Conservation (phyloP, 2,329 filamentous ascomycete species). For the Phoma sp. region DNA sequence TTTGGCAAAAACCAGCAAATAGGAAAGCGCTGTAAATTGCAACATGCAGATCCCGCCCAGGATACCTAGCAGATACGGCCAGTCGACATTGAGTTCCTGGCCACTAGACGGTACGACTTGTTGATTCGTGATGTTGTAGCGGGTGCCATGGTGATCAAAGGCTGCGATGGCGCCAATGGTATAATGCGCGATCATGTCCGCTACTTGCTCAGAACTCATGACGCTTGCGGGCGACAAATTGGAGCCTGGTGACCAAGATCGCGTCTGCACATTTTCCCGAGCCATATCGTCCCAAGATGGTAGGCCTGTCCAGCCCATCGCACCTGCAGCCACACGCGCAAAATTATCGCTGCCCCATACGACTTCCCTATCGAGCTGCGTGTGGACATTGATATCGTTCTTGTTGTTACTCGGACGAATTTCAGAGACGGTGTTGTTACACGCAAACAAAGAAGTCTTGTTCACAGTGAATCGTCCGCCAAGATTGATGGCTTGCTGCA, state of each 20-base stretch:
- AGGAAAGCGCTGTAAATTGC: slow-evolving; percentile 30
- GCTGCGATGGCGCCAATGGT: slow-evolving; percentile 37
- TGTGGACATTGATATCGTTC: slow-evolving; percentile 28
- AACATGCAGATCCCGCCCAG: slow-evolving; percentile 32
- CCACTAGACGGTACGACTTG: slow-evolving; percentile 25
- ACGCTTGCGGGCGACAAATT: slow-evolving; percentile 38
- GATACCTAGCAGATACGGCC: slow-evolving; percentile 34
- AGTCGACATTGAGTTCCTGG: slow-evolving; percentile 34
- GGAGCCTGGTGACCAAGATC: slow-evolving; percentile 26
- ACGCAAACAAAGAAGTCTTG: slow-evolving; percentile 32
- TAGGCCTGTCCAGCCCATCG: slow-evolving; percentile 44
- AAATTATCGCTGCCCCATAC: slow-evolving; percentile 39
- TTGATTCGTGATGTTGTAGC: slow-evolving; percentile 26
- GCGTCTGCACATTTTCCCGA: slow-evolving; percentile 24
- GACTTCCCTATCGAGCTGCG: slow-evolving; percentile 18
- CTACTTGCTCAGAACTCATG: no score
- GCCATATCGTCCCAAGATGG: slow-evolving; percentile 9
- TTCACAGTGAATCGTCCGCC: slow-evolving; percentile 1
- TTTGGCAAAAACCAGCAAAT: slow-evolving; percentile 32
- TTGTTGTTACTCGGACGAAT: slow-evolving; percentile 17
- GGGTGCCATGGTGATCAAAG: slow-evolving; percentile 36
- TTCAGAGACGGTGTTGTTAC: slow-evolving; percentile 31
- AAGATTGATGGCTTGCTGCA: slow-evolving; percentile 23
- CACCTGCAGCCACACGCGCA: slow-evolving; percentile 37
- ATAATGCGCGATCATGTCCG: slow-evolving; percentile 29